Conservation (phyloP, 2,329 filamentous ascomycete species). For the Pyrenophora tritici-repentis region DNA sequence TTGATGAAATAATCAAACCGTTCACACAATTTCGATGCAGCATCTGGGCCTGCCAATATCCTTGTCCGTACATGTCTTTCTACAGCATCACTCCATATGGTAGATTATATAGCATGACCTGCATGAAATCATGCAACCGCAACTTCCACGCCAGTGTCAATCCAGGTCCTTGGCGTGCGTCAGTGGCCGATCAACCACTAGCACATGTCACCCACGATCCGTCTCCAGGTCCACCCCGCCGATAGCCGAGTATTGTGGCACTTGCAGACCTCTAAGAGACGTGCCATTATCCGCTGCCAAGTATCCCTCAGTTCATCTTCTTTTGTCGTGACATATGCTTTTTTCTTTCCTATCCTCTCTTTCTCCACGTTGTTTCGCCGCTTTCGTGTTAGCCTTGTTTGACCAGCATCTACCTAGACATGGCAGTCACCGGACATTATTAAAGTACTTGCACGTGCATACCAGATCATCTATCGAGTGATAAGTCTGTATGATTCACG, state of each 20-base stretch:
- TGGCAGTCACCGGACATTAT: not conserved
- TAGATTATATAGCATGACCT: too few relatives aligned
- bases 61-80: too few relatives aligned
- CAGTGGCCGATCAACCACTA: conserved; percentile 18
- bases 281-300: not conserved
- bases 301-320: not conserved
- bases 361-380: not conserved
- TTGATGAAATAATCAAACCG: not conserved
- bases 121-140: not conserved
- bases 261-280: not conserved
- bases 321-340: not conserved
- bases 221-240: conserved; percentile 5
- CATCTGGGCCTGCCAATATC: too few relatives aligned
- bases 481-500: not conserved
- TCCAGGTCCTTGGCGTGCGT: conserved; percentile 19
- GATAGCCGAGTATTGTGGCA: conserved; percentile 4
- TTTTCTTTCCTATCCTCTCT: too few relatives aligned
- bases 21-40: not conserved
- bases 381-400: conserved; percentile 20
- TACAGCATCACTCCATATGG: too few relatives aligned
- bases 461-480: too few relatives aligned
- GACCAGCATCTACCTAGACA: conserved; percentile 17
- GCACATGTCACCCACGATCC: conserved; percentile 8
- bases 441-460: not conserved
- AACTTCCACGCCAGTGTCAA: not conserved